Evolutionary conservation across 1,284 basidiomycete species (phyloP).

Genomic region (Termitomyces sp.): DNA sequence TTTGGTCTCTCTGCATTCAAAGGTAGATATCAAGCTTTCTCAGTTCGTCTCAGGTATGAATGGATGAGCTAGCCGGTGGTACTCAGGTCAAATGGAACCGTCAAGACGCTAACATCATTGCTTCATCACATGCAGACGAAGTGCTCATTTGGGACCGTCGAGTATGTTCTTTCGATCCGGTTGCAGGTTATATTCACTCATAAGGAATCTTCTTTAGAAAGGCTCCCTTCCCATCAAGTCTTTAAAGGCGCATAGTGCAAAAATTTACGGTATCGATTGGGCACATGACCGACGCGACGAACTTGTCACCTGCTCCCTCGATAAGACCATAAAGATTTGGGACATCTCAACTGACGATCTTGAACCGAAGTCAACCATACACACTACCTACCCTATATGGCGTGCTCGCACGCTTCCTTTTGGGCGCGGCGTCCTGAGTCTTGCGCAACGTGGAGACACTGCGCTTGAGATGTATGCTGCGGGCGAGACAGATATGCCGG

Average conservation of each 20-base stretch:
- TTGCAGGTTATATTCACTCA: neutral
- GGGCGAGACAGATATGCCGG: slow-evolving; percentile 36
- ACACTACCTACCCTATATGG: slow-evolving; percentile 90
- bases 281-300: slow-evolving; percentile 69
- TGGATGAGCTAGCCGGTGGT: slow-evolving; percentile 56
- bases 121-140: slow-evolving; percentile 81
- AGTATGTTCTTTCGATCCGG: slow-evolving; percentile 34
- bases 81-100: slow-evolving; percentile 97
- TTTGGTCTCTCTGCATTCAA: slow-evolving; percentile 77
- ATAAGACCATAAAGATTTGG: slow-evolving; percentile 90
- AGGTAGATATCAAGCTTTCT: slow-evolving; percentile 33
- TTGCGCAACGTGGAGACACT: slow-evolving; percentile 88
- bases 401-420: slow-evolving; percentile 91
- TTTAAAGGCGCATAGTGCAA: slow-evolving; percentile 77
- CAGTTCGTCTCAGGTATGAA: neutral
- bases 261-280: slow-evolving; percentile 97
- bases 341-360: slow-evolving; percentile 38
- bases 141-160: slow-evolving; percentile 86
- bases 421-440: slow-evolving; percentile 81
- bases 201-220: slow-evolving; percentile 49
- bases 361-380: slow-evolving; percentile 53
- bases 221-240: slow-evolving; percentile 78
- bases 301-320: slow-evolving; percentile 87
- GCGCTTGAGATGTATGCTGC: slow-evolving; percentile 81
- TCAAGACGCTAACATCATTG: slow-evolving; percentile 78